These are phyloP conservation scores for Tephrocybe sp. DNA, from an alignment of 768 basidiomycete species.

Conservation along the genomic window DNA sequence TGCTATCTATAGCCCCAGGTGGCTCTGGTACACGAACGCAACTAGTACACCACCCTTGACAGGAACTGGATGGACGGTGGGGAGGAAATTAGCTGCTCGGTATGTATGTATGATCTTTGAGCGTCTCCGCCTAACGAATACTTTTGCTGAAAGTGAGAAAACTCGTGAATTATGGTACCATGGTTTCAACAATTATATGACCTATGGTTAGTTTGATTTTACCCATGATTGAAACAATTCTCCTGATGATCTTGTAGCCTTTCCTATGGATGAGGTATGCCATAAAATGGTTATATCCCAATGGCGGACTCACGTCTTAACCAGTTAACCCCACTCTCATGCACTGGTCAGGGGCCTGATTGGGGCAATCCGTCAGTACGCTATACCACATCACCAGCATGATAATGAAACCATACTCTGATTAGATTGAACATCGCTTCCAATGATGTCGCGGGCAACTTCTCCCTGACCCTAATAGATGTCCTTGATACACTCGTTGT, in stretches of 20 bases:
- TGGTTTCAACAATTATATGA: slow-evolving; percentile 90
- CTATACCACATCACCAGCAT: neutral
- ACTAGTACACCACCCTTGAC: slow-evolving; percentile 33
- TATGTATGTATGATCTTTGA: slow-evolving; percentile 26
- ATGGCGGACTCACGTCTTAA: slow-evolving; percentile 8
- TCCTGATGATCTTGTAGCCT: slow-evolving; percentile 48
- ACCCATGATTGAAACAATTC: neutral
- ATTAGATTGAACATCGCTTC: slow-evolving; percentile 57
- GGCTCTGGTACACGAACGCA: slow-evolving; percentile 31
- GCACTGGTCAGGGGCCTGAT: slow-evolving; percentile 84
- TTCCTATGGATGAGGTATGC: slow-evolving; percentile 79
- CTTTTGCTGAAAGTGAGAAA: slow-evolving; percentile 48
- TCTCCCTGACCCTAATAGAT: slow-evolving; percentile 80
- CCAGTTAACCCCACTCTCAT: slow-evolving; percentile 87
- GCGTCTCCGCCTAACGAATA: neutral
- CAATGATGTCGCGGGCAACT: slow-evolving; percentile 96
- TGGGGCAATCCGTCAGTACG: slow-evolving; percentile 75
- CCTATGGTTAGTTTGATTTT: slow-evolving; percentile 50
- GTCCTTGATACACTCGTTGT: slow-evolving; percentile 89
- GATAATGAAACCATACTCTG: neutral
- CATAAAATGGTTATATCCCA: neutral
- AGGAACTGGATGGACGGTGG: slow-evolving; percentile 50
- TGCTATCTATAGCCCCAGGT: slow-evolving; percentile 32
- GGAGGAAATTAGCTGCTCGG: slow-evolving; percentile 59
- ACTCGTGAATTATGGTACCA: slow-evolving; percentile 86